phyloP scores from a whole-genome alignment of 768 basidiomycete genomes.

The Serendipita indica region DNA sequence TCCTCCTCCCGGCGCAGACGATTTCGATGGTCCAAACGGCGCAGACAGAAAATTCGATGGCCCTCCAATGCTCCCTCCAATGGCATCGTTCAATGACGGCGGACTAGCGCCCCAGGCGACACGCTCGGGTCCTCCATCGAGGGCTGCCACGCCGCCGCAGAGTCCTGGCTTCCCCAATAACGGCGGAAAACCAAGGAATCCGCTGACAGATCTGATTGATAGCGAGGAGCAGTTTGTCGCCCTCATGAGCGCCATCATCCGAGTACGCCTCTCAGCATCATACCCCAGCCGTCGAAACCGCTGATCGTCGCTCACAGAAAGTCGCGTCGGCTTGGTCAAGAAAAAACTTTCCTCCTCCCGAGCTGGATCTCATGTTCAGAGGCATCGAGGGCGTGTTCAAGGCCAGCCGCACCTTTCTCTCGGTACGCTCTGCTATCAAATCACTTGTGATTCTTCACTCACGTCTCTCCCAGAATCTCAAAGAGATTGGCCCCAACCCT shows the following conservation, averaged over 20 bases:
- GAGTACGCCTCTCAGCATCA: constrained; percentile 55
- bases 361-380: constrained; percentile 88
- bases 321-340: constrained; percentile 97
- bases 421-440: constrained; percentile 31
- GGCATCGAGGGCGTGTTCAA: constrained; percentile 86
- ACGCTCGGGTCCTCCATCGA: neutral
- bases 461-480: constrained; percentile 51
- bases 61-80: neutral
- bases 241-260: constrained; percentile 73
- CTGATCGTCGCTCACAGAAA: constrained; percentile 39
- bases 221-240: constrained; percentile 90
- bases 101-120: neutral
- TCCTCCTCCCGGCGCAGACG: neutral
- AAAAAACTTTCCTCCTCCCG: constrained; percentile 80
- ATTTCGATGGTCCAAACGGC: neutral
- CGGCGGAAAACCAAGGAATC: constrained; percentile 33
- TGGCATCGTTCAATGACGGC: neutral
- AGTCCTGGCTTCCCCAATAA: neutral
- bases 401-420: constrained; percentile 67
- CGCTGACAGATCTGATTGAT: constrained; percentile 81
- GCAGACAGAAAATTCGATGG: neutral
- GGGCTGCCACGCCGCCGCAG: neutral
- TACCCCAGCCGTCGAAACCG: neutral
- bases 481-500: constrained; percentile 85
- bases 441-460: constrained; percentile 12